phyloP scores from a whole-genome alignment of 2,329 filamentous ascomycete genomes.

The Volutella citrinella region DNA sequence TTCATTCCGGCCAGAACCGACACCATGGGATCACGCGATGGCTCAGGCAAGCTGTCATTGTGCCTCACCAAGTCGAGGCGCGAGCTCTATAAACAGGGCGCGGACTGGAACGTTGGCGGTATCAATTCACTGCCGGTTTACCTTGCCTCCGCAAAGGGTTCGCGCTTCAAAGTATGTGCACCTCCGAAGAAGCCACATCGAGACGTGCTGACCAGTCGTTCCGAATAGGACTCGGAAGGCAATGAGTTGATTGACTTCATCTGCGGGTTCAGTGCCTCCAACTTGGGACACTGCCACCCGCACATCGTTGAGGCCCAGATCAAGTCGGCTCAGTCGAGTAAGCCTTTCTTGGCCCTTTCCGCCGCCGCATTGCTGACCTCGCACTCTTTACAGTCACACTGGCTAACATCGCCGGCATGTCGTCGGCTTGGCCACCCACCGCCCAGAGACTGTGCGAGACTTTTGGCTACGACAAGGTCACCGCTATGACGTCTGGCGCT shows the following conservation, averaged over 20 bases:
- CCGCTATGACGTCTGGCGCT: constrained; percentile 13
- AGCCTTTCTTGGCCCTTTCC: neutral
- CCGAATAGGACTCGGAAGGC: constrained; percentile 12
- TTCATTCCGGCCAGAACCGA: no score
- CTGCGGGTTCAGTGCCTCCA: constrained; percentile 12
- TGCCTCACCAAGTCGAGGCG: no score
- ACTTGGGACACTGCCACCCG: constrained; percentile 12
- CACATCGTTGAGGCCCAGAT: constrained; percentile 9
- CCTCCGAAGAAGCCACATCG: no score
- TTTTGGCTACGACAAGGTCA: constrained; percentile 15
- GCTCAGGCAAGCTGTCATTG: no score
- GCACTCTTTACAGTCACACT: constrained; percentile 7
- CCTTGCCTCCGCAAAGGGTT: no score
- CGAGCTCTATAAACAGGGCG: no score
- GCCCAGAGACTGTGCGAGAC: constrained; percentile 13
- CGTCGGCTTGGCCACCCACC: constrained; percentile 8
- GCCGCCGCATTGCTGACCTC: neutral
- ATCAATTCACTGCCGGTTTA: no score
- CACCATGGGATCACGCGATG: no score
- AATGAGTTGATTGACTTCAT: constrained; percentile 13
- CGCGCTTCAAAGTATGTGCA: no score
- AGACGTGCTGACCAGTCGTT: no score
- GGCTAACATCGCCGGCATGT: constrained; percentile 15
- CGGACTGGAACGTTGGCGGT: no score
- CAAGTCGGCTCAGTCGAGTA: constrained; percentile 8